Evolutionary conservation across 306 rosid species (phyloP).

Genomic region (Pyrus communis): DNA sequence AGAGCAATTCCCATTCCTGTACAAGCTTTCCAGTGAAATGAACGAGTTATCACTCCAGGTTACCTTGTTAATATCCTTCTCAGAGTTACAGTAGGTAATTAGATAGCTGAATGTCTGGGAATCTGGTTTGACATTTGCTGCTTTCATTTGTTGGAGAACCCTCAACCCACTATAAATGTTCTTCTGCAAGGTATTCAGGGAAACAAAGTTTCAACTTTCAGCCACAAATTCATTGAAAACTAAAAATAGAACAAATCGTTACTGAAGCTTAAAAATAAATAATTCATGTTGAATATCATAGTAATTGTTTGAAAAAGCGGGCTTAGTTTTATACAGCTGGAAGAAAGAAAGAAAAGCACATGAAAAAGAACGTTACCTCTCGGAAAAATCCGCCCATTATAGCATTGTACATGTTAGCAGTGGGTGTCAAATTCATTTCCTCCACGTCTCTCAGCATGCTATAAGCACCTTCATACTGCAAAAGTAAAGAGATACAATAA

Average conservation of each 20-base stretch:
- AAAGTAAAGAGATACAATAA: constrained; percentile 9
- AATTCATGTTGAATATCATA: not conserved
- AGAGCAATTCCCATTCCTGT: too few relatives aligned
- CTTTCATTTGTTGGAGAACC: constrained; percentile 59
- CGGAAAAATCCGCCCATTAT: constrained; percentile 87
- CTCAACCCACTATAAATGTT: constrained; percentile 38
- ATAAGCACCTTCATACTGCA: constrained; percentile 70
- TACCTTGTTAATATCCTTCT: constrained; percentile 64
- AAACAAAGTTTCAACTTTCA: not conserved
- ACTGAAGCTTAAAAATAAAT: not conserved
- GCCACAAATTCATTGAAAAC: not conserved
- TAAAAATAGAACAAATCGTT: constrained; percentile 3
- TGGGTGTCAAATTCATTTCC: constrained; percentile 42
- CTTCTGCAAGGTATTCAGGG: constrained; percentile 44
- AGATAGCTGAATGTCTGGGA: constrained; percentile 56
- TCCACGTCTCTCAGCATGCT: constrained; percentile 44
- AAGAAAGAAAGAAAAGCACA: constrained; percentile 1
- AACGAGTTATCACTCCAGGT: not conserved
- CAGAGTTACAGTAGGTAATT: constrained; percentile 49
- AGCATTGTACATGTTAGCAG: constrained; percentile 59
- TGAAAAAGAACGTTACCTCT: constrained; percentile 50
- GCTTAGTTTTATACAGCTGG: not conserved
- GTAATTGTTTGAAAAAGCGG: not conserved
- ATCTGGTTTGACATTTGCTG: constrained; percentile 58
- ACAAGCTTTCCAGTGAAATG: too few relatives aligned